Percentiles rank a stretch among this genome's conserved stretches.
phyloP scores from a whole-genome alignment of 805 yeast species.

The Blastobotrys muscicola region DNA sequence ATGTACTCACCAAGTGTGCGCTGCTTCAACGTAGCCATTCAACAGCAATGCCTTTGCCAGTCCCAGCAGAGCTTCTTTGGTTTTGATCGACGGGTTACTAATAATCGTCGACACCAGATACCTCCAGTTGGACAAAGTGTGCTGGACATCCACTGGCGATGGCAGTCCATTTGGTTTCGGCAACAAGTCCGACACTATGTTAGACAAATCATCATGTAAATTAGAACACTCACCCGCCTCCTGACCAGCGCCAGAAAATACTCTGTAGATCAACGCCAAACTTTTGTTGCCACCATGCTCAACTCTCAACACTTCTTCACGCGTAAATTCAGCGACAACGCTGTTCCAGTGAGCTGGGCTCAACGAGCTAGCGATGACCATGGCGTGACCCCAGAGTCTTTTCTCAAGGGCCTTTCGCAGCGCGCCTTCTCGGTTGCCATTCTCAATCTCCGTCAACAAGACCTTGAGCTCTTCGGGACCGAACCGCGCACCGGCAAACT shows the following conservation, averaged over 20 bases:
- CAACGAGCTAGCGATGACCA: slow-evolving; percentile 56
- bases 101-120: slow-evolving; percentile 23
- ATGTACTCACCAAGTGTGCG: slow-evolving; percentile 29
- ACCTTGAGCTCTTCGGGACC: slow-evolving; percentile 14
- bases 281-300: slow-evolving; percentile 30
- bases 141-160: background rate
- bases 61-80: slow-evolving; percentile 22
- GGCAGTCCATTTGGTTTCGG: slow-evolving; percentile 5
- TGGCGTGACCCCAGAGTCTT: slow-evolving; percentile 69
- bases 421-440: slow-evolving; percentile 62
- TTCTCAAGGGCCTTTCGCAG: slow-evolving; percentile 49
- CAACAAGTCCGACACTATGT: slow-evolving; percentile 6
- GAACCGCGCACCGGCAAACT: slow-evolving; percentile 4
- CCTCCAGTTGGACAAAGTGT: slow-evolving; percentile 24
- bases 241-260: slow-evolving; percentile 51
- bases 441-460: slow-evolving; percentile 13
- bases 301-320: slow-evolving; percentile 34
- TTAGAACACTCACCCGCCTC: slow-evolving; percentile 28
- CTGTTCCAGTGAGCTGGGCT: slow-evolving; percentile 53
- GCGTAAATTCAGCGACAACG: slow-evolving; percentile 50
- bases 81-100: slow-evolving; percentile 22
- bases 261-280: slow-evolving; percentile 50
- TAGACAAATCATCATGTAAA: background rate
- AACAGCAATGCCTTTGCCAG: slow-evolving; percentile 31
- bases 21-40: slow-evolving; percentile 32